These are phyloP conservation scores for Pseudocercospora pini-densiflorae DNA, from an alignment of 2,329 filamentous ascomycete species.

Conservation along the genomic window DNA sequence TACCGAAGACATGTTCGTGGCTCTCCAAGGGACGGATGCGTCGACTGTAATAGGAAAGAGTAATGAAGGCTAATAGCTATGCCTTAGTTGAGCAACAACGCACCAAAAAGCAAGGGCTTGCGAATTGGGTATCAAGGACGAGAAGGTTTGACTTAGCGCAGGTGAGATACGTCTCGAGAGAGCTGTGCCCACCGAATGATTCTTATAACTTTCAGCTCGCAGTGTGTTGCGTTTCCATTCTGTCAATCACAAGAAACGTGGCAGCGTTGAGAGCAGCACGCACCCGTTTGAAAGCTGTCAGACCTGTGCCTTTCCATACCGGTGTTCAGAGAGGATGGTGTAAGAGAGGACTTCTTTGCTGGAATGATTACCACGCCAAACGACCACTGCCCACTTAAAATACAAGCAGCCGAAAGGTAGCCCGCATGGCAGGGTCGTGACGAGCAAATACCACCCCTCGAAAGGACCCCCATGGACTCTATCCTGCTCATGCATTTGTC, in stretches of 20 bases:
- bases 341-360: conserved; percentile 9
- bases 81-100: conserved; percentile 24
- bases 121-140: conserved; percentile 36
- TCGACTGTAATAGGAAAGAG: conserved; percentile 23
- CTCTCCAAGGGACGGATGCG: conserved; percentile 6
- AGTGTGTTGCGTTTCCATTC: conserved; percentile 25
- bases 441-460: conserved; percentile 16
- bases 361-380: conserved; percentile 27
- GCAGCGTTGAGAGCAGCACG: conserved; percentile 28
- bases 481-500: conserved; percentile 27
- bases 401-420: conserved; percentile 13
- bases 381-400: conserved; percentile 18
- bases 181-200: conserved; percentile 22
- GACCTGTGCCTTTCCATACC: conserved; percentile 22
- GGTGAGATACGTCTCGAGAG: conserved; percentile 31
- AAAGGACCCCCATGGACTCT: conserved; percentile 20
- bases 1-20: conserved; percentile 28
- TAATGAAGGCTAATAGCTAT: conserved; percentile 27
- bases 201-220: conserved; percentile 26
- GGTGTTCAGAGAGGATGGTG: conserved; percentile 17
- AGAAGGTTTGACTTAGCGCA: conserved; percentile 35
- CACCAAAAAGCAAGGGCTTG: conserved; percentile 32
- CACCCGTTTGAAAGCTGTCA: conserved; percentile 25
- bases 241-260: conserved; percentile 29
- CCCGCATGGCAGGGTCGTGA: conserved; percentile 17